Conservation (phyloP, 495 filamentous ascomycete genomes). For the Apodospora peruviana region DNA sequence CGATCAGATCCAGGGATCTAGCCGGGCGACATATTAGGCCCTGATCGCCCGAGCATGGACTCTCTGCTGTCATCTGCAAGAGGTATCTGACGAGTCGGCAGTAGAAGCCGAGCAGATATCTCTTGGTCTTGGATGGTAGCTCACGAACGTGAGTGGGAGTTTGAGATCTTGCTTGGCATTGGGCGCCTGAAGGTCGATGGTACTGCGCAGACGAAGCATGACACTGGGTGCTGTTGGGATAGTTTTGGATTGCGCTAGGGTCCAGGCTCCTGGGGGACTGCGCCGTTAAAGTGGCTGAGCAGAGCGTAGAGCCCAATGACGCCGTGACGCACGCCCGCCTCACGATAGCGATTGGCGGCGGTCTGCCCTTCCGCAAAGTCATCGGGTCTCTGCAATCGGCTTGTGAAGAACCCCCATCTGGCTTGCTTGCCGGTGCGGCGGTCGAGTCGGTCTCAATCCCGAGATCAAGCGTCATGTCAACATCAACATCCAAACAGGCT, state of each 20-base stretch:
- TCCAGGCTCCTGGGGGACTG: slow-evolving; percentile 10
- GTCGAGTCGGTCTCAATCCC: not conserved
- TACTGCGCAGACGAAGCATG: slow-evolving; percentile 8
- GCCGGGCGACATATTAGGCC: slow-evolving; percentile 19
- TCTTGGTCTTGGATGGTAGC: slow-evolving; percentile 1
- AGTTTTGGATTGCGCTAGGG: slow-evolving; percentile 4
- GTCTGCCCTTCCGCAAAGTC: slow-evolving; percentile 1
- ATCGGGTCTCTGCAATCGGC: slow-evolving; percentile 11
- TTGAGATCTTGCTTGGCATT: not conserved
- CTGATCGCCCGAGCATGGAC: slow-evolving; percentile 10
- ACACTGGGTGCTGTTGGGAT: slow-evolving; percentile 5
- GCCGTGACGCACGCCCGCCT: slow-evolving; percentile 11
- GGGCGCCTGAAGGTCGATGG: slow-evolving; percentile 5
- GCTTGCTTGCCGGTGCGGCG: slow-evolving; percentile 3
- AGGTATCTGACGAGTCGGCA: slow-evolving; percentile 11
- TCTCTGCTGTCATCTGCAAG: slow-evolving; percentile 11
- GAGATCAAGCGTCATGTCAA: not conserved
- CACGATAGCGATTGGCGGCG: slow-evolving; percentile 17
- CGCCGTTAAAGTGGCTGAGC: slow-evolving; percentile 16
- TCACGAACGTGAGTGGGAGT: not conserved
- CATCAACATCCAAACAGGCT: slow-evolving; percentile 4
- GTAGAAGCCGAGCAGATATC: slow-evolving; percentile 3
- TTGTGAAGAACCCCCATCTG: slow-evolving; percentile 8
- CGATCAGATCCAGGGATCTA: slow-evolving; percentile 13
- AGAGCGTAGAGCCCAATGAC: slow-evolving; percentile 5